Evolutionary conservation across 495 filamentous ascomycete species (phyloP).

Genomic region (Hypoxylon lenormandii): DNA sequence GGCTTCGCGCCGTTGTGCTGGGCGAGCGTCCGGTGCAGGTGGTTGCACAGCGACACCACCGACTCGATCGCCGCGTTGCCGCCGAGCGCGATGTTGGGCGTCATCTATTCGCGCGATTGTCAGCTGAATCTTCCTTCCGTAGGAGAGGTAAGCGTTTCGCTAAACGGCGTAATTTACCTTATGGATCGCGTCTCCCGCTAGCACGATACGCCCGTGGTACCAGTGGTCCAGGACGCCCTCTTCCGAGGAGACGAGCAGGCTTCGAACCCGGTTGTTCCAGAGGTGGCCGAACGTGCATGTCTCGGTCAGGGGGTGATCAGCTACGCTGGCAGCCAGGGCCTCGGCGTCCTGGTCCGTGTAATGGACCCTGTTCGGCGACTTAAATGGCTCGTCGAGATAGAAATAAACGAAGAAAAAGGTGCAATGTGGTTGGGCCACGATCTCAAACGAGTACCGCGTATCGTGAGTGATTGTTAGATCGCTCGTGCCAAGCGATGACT

Average conservation of each 20-base stretch:
- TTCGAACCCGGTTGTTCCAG: constrained; percentile 29
- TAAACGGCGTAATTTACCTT: constrained; percentile 26
- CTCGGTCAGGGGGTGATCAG: constrained; percentile 42
- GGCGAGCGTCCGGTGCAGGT: constrained; percentile 13
- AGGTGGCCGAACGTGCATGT: constrained; percentile 50
- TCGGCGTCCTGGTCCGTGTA: constrained; percentile 51
- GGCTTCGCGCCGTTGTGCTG: too few relatives aligned
- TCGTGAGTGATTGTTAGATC: constrained; percentile 13
- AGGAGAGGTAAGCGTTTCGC: not conserved
- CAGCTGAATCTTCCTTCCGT: not conserved
- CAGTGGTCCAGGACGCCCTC: constrained; percentile 53
- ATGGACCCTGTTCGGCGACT: not conserved
- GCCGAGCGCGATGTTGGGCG: constrained; percentile 51
- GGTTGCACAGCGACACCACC: constrained; percentile 49
- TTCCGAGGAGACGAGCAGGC: constrained; percentile 45
- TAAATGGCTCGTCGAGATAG: constrained; percentile 47
- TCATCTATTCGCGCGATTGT: constrained; percentile 24
- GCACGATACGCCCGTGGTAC: constrained; percentile 45
- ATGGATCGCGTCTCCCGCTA: constrained; percentile 54
- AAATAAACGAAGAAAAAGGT: constrained; percentile 38
- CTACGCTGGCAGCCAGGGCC: constrained; percentile 18
- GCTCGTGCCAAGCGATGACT: constrained; percentile 1
- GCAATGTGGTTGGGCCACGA: not conserved
- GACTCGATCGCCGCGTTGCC: constrained; percentile 54
- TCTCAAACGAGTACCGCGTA: constrained; percentile 9